Conservation (phyloP, 768 basidiomycete genomes). For the Hygrocybe punicea region DNA sequence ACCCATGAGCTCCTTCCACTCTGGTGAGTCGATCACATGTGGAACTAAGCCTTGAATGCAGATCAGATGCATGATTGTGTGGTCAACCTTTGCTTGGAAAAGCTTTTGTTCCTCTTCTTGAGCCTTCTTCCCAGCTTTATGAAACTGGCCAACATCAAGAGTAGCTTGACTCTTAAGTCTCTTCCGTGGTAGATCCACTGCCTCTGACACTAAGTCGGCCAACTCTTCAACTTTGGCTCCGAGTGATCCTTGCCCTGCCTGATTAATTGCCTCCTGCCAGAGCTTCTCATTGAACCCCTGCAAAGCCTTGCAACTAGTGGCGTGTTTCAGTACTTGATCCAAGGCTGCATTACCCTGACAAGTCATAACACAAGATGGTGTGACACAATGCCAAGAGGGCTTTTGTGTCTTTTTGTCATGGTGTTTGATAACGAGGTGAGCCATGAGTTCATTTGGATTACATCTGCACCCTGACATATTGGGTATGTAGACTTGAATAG, state of each 20-base stretch:
- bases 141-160: too few relatives aligned
- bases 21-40: too few relatives aligned
- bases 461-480: background rate
- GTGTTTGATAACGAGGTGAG: background rate
- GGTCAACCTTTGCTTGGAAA: too few relatives aligned
- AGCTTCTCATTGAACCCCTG: background rate
- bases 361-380: background rate
- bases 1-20: background rate
- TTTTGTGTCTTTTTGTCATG: background rate
- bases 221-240: background rate
- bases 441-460: background rate
- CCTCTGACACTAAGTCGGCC: background rate
- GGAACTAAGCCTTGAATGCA: too few relatives aligned
- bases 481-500: background rate
- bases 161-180: too few relatives aligned
- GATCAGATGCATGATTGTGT: too few relatives aligned
- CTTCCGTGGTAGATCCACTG: background rate
- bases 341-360: constrained; percentile 1
- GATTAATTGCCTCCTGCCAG: constrained; percentile 1
- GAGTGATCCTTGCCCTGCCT: background rate
- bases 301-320: background rate
- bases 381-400: background rate
- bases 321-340: constrained; percentile 4
- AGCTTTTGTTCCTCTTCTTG: too few relatives aligned
- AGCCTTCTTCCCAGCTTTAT: too few relatives aligned